These are phyloP conservation scores for Zygoascus ofunaensis DNA, from an alignment of 805 yeast species.

Conservation along the genomic window DNA sequence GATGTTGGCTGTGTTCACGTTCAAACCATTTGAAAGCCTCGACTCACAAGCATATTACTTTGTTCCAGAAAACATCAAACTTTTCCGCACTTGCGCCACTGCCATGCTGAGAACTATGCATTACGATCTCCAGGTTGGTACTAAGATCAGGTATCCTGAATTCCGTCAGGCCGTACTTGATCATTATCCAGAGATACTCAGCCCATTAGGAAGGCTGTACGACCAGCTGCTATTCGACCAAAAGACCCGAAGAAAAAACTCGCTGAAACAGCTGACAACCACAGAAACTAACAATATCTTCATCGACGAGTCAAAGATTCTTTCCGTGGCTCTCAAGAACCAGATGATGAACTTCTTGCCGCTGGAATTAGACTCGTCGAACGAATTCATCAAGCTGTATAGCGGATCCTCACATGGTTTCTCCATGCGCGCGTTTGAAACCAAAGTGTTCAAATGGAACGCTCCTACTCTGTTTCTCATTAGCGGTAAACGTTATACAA, in stretches of 20 bases:
- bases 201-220: conserved; percentile 38
- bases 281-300: neutral
- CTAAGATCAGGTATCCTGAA: conserved; percentile 8
- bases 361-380: conserved; percentile 11
- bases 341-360: conserved; percentile 21
- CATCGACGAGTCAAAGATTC: conserved; percentile 29
- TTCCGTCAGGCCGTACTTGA: conserved; percentile 16
- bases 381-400: conserved; percentile 47
- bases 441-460: conserved; percentile 79
- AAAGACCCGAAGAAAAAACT: neutral
- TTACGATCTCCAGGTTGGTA: conserved; percentile 15
- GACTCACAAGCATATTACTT: conserved; percentile 21
- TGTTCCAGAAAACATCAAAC: conserved; percentile 30
- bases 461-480: conserved; percentile 72
- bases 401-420: conserved; percentile 73
- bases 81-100: conserved; percentile 38
- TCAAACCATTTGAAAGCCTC: conserved; percentile 31
- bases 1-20: conserved; percentile 36
- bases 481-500: conserved; percentile 43
- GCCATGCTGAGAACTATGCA: conserved; percentile 44
- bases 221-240: conserved; percentile 34
- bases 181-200: conserved; percentile 34
- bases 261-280: neutral
- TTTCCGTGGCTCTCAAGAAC: conserved; percentile 20
- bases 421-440: conserved; percentile 78